Base-by-base conservation (phyloP, 2,329 filamentous ascomycete species). In the Keithomyces neogunnii region DNA sequence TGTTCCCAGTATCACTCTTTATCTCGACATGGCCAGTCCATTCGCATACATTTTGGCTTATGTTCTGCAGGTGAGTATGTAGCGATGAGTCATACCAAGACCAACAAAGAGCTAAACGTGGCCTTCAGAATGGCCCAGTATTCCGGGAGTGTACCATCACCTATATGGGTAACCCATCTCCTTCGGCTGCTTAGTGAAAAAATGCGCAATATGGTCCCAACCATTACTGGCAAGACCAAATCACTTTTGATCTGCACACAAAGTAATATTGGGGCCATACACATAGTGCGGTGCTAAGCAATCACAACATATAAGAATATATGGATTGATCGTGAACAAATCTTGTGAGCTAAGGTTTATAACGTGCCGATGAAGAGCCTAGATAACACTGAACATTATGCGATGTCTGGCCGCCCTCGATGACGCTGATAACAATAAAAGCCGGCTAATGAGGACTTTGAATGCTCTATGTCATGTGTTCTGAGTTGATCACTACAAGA, bases 41-140 rank as follows among this genome's bases (percentile, higher is more conserved):
- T 72, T 72, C 53, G 64, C 63, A 2, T 71, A 71, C 50, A 57
- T 64, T 51, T 68, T 66, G 3, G 71, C 67, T 52, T 56, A 71
- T 49, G 57, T 72, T 10, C 52, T 72, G 3, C 58, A 63, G n/a
- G 69, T 71, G 53, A 43, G 68, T 64, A 26, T 19, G 19, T 19
- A 19, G 19, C 35, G 28, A 2, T 9, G 35, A 19, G n/a, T 4
- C 36, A 19, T 32, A 8, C 31, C 8, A 28, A 29, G n/a, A 36
- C 33, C 8, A 11, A 11, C 6, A 35, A 7, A 35, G 6, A 7
- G 33, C 33, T 35, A 11, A 35, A 35, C 11, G 33, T 32, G 11
- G 10, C 11, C 8, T 43, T 26, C 45, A 69, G 66, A 54, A 68
- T 44, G 60, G 66, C 45, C 50, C 56, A 5, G 53, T 58, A 9